phyloP scores from a whole-genome alignment of 2,329 filamentous ascomycete genomes.

The Sporothrix sp. region DNA sequence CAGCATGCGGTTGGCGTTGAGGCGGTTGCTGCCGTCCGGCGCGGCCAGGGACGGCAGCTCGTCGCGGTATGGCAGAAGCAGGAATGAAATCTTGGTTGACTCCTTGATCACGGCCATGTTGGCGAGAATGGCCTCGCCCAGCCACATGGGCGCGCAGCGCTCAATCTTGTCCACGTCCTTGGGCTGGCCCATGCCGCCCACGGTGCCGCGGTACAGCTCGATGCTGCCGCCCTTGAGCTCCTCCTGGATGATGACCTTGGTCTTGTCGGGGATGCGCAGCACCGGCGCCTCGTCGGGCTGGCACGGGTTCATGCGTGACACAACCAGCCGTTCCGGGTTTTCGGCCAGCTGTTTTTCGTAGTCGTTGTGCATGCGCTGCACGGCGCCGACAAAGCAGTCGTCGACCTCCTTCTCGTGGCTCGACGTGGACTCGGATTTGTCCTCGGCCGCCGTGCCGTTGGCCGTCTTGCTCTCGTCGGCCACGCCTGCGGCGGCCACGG shows the following conservation, averaged over 20 bases:
- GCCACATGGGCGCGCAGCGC: constrained; percentile 79
- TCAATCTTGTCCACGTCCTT: constrained; percentile 75
- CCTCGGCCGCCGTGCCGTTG: constrained; percentile 17
- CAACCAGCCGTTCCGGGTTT: constrained; percentile 42
- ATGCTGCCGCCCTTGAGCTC: constrained; percentile 60
- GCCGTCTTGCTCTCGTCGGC: constrained; percentile 61
- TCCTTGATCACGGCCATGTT: constrained; percentile 81
- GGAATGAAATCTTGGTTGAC: constrained; percentile 91
- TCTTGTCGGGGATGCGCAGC: constrained; percentile 56
- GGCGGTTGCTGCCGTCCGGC: constrained; percentile 71
- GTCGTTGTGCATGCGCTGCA: constrained; percentile 62
- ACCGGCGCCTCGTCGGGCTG: constrained; percentile 65
- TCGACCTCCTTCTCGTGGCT: constrained; percentile 62
- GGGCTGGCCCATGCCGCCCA: constrained; percentile 55
- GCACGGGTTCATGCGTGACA: constrained; percentile 58
- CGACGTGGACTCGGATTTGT: constrained; percentile 10
- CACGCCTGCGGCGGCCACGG: constrained; percentile 42
- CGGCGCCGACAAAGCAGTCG: constrained; percentile 61
- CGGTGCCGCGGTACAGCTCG: constrained; percentile 84
- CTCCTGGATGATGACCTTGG: constrained; percentile 59
- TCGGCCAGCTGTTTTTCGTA: constrained; percentile 61
- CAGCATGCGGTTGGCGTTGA: constrained; percentile 96
- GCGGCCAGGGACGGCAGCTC: constrained; percentile 64
- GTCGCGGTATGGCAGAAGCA: constrained; percentile 73
- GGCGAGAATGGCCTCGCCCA: constrained; percentile 76